Conservation (phyloP, 768 basidiomycete species). For the Calocera cornea region DNA sequence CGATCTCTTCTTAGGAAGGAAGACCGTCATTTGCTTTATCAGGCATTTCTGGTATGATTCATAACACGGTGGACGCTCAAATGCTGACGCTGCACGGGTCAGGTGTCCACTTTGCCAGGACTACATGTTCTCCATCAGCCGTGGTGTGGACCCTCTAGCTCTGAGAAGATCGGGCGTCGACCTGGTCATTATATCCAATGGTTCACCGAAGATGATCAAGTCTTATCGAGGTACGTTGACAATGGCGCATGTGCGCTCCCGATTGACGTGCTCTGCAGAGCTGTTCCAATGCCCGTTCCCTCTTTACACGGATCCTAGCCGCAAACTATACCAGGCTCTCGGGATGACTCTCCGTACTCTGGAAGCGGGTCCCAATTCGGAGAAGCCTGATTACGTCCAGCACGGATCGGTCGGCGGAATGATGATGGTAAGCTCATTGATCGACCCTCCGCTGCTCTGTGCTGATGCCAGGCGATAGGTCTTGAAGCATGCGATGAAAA, state of each 20-base stretch:
- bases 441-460: conserved; percentile 30
- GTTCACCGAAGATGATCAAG: conserved; percentile 58
- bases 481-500: conserved; percentile 26
- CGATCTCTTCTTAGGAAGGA: conserved; percentile 35
- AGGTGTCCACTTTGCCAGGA: conserved; percentile 78
- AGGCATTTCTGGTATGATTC: conserved; percentile 59
- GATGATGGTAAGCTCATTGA: conserved; percentile 61
- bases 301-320: conserved; percentile 67
- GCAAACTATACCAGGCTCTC: conserved; percentile 53
- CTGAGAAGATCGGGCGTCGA: conserved; percentile 40
- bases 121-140: conserved; percentile 59
- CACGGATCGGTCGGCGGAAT: conserved; percentile 55
- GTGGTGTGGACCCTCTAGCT: conserved; percentile 33
- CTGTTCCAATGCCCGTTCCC: conserved; percentile 59
- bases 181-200: conserved; percentile 65
- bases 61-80: not conserved
- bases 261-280: conserved; percentile 26
- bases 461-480: not conserved
- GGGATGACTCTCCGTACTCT: conserved; percentile 52
- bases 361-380: conserved; percentile 33
- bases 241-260: not conserved
- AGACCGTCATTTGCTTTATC: conserved; percentile 53
- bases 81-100: conserved; percentile 1
- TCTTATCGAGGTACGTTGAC: conserved; percentile 44
- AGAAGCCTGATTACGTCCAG: conserved; percentile 45